A percentile compares a stretch with the other conserved stretches of the same genome.
Evolutionary conservation across 805 yeast genomes (phyloP).

Genomic region (Barnettozyma botsteinii): DNA sequence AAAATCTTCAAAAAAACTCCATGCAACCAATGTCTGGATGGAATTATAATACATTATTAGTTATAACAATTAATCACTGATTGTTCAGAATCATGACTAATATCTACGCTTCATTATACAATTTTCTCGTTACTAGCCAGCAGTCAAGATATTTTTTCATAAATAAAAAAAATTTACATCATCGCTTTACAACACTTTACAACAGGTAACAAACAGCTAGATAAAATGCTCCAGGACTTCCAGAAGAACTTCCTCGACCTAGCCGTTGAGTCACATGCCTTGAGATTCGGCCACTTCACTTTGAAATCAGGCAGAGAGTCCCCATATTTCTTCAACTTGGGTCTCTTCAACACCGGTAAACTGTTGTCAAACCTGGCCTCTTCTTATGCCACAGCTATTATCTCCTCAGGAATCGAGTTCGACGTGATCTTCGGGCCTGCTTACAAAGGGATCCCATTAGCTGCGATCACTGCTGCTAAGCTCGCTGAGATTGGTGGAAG

Average conservation of each 20-base stretch:
- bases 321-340: slow-evolving; percentile 95
- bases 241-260: slow-evolving; percentile 69
- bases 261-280: slow-evolving; percentile 77
- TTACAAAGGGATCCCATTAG: slow-evolving; percentile 93
- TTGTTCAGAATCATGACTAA: too few relatives aligned
- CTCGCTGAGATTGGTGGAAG: slow-evolving; percentile 86
- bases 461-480: slow-evolving; percentile 89
- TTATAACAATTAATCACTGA: too few relatives aligned
- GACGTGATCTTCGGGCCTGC: slow-evolving; percentile 97
- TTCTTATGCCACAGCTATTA: slow-evolving; percentile 85
- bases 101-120: too few relatives aligned
- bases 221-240: slow-evolving; percentile 36
- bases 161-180: too few relatives aligned
- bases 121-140: too few relatives aligned
- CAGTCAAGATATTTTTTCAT: too few relatives aligned
- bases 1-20: too few relatives aligned
- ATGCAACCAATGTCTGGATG: too few relatives aligned
- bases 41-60: too few relatives aligned
- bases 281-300: slow-evolving; percentile 84
- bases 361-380: slow-evolving; percentile 75
- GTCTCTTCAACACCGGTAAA: slow-evolving; percentile 79
- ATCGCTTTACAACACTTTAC: too few relatives aligned
- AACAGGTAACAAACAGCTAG: too few relatives aligned
- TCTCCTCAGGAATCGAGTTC: slow-evolving; percentile 73
- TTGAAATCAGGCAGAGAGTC: slow-evolving; percentile 88